Conservation (phyloP, 768 basidiomycete genomes). For the Mycena olivaceomarginata region DNA sequence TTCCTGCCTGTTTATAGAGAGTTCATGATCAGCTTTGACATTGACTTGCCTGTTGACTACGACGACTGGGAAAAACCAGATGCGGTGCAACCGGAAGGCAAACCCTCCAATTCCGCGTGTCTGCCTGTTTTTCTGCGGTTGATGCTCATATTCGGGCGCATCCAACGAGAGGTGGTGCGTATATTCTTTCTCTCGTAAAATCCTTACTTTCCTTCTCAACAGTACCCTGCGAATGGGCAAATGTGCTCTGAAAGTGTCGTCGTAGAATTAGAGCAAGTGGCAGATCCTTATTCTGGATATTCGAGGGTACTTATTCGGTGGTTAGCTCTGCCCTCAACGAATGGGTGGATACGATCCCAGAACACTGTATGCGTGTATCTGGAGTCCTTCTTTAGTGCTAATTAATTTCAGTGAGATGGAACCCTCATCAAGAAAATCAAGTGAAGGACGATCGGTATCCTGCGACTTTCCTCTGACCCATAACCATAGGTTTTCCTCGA, state of each 20-base stretch:
- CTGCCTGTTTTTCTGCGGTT: conserved; percentile 15
- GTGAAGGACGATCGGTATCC: not conserved
- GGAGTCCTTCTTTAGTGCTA: not conserved
- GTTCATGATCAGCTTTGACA: conserved; percentile 69
- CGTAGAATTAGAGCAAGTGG: conserved; percentile 21
- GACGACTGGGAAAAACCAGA: conserved; percentile 69
- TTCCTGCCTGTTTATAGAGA: conserved; percentile 11
- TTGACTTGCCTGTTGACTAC: conserved; percentile 77
- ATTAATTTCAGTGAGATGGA: conserved; percentile 28
- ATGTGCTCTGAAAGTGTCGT: not conserved
- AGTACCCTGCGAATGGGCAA: conserved; percentile 15
- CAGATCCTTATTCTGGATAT: not conserved
- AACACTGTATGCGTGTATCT: conserved; percentile 18
- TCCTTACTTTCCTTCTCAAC: not conserved
- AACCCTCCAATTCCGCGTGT: conserved; percentile 61
- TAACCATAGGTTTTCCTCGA: conserved; percentile 26
- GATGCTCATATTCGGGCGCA: conserved; percentile 28
- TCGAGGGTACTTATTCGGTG: conserved; percentile 18
- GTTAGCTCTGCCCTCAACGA: conserved; percentile 28
- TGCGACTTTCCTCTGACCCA: not conserved
- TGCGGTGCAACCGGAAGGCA: conserved; percentile 73
- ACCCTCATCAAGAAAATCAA: conserved; percentile 27
- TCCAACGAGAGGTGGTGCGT: conserved; percentile 34
- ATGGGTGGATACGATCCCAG: conserved; percentile 30
- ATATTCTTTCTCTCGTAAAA: not conserved